phyloP scores from a whole-genome alignment of 768 basidiomycete species.

The Leccinum sublutescens region DNA sequence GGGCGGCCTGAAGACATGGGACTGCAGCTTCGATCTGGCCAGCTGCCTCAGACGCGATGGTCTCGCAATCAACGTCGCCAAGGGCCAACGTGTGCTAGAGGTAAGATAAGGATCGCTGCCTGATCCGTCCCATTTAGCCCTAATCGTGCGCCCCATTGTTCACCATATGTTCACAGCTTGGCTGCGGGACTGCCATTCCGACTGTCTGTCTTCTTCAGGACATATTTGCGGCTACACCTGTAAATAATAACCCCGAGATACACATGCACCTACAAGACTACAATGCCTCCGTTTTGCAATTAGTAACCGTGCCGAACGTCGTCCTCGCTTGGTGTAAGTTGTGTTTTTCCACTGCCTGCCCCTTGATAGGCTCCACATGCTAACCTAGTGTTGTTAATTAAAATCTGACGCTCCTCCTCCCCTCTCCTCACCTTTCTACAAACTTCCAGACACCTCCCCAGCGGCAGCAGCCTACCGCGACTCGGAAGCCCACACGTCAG shows the following conservation, averaged over 20 bases:
- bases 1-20: slow-evolving; percentile 97
- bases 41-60: slow-evolving; percentile 50
- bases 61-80: slow-evolving; percentile 20
- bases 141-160: neutral
- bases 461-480: slow-evolving; percentile 49
- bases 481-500: slow-evolving; percentile 25
- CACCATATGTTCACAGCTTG: slow-evolving; percentile 53
- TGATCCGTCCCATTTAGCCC: neutral
- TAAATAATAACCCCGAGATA: slow-evolving; percentile 33
- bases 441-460: slow-evolving; percentile 54
- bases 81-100: slow-evolving; percentile 68
- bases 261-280: slow-evolving; percentile 88
- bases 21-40: slow-evolving; percentile 88
- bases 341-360: neutral
- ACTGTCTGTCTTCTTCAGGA: slow-evolving; percentile 68
- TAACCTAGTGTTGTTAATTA: neutral
- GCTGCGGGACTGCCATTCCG: slow-evolving; percentile 91
- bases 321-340: slow-evolving; percentile 79
- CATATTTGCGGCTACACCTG: slow-evolving; percentile 44
- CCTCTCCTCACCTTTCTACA: neutral
- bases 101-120: slow-evolving; percentile 37
- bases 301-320: slow-evolving; percentile 78
- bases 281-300: slow-evolving; percentile 75
- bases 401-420: neutral
- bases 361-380: neutral